Percentiles rank a stretch among this genome's conserved stretches.
phyloP scores from a whole-genome alignment of 2,329 filamentous ascomycete genomes.

The Botryotinia globosa region DNA sequence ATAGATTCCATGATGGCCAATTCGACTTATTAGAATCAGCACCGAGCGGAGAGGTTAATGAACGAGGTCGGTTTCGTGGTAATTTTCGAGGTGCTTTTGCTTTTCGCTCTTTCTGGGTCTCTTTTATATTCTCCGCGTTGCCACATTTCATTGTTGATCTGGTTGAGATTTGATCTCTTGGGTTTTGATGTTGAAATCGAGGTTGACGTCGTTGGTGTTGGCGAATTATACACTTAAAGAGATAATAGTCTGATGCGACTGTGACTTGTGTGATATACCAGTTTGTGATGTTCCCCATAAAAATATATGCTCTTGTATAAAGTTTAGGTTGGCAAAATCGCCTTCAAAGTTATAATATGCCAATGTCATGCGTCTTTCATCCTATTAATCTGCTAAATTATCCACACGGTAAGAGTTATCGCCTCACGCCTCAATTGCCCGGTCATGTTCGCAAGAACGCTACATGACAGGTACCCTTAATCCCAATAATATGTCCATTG shows the following conservation, averaged over 20 bases:
- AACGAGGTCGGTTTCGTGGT: no score
- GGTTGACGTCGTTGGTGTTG: no score
- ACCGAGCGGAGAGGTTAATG: no score
- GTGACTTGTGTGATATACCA: not conserved
- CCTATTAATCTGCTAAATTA: not conserved
- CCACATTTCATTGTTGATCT: no score
- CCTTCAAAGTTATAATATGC: not conserved
- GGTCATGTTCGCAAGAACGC: not conserved
- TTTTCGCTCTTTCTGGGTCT: no score
- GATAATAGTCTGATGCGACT: not conserved
- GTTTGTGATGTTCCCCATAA: not conserved
- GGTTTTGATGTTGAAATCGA: no score
- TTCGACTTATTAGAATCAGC: no score
- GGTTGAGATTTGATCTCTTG: no score
- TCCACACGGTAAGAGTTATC: no score
- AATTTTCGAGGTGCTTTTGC: no score
- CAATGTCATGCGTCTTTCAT: not conserved
- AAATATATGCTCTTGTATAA: not conserved
- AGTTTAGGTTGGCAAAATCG: not conserved
- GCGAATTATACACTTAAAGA: not conserved
- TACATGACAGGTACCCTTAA: not conserved
- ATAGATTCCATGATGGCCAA: no score
- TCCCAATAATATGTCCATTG: slow-evolving; percentile 33
- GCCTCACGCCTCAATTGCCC: not conserved
- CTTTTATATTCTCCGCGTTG: no score